Conservation (phyloP, 2,329 filamentous ascomycete species). For the Tolypocladium tropicale region DNA sequence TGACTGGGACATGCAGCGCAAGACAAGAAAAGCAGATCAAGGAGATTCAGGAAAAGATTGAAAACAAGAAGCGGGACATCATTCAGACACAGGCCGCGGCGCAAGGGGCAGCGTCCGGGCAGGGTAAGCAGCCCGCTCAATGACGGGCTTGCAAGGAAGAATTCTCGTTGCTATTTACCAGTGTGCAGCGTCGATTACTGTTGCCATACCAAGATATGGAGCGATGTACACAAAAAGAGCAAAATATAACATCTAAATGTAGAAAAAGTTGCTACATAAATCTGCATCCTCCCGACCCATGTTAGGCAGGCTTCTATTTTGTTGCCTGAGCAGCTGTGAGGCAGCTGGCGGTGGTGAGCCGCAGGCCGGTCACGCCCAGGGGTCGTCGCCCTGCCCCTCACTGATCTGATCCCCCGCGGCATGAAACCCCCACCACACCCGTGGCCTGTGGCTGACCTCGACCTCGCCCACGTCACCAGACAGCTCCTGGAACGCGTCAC, state of each 20-base stretch:
- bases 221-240: neutral
- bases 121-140: constrained; percentile 17
- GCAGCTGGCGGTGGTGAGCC: neutral
- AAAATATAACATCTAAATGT: too few relatives aligned
- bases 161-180: neutral
- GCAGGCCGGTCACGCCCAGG: neutral
- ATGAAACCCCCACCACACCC: neutral
- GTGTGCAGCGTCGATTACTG: neutral
- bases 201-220: neutral
- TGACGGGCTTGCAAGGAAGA: neutral
- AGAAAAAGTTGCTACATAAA: neutral
- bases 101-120: constrained; percentile 27
- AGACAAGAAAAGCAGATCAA: constrained; percentile 42
- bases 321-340: neutral
- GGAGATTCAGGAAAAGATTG: constrained; percentile 44
- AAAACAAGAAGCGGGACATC: constrained; percentile 50
- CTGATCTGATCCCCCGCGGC: neutral
- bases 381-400: neutral
- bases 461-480: neutral
- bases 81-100: constrained; percentile 43
- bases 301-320: neutral
- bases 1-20: constrained; percentile 15
- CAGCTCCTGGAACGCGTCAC: neutral
- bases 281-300: neutral
- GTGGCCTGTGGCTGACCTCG: neutral